Evolutionary conservation across 2,329 filamentous ascomycete species (phyloP).

Genomic region (Grosmannia serpens): DNA sequence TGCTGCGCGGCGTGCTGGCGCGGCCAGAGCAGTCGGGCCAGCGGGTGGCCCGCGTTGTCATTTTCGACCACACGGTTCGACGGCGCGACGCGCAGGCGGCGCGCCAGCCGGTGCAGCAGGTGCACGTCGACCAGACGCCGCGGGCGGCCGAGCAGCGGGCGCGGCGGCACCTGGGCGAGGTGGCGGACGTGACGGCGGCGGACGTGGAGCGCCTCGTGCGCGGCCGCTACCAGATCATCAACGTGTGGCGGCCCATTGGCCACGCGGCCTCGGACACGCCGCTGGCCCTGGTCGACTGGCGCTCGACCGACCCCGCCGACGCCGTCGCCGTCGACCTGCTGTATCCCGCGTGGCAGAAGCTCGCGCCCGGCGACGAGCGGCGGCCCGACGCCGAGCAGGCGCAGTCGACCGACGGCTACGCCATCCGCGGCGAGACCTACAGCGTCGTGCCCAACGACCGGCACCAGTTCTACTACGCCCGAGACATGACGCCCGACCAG

Average conservation of each 20-base stretch:
- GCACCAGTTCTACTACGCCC: slow-evolving; percentile 54
- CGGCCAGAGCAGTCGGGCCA: slow-evolving; percentile 1
- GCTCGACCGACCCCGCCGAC: slow-evolving; percentile 43
- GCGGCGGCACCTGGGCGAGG: slow-evolving; percentile 40
- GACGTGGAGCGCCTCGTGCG: slow-evolving; percentile 46
- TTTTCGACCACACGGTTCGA: slow-evolving; percentile 65
- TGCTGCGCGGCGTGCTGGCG: slow-evolving; percentile 40
- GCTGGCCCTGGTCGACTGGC: slow-evolving; percentile 54
- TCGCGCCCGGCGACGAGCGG: slow-evolving; percentile 45
- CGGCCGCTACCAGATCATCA: slow-evolving; percentile 54
- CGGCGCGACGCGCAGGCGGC: slow-evolving; percentile 39
- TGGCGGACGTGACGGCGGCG: slow-evolving; percentile 19
- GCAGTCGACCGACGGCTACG: slow-evolving; percentile 28
- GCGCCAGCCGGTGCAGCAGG: slow-evolving; percentile 54
- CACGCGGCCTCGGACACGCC: slow-evolving; percentile 51
- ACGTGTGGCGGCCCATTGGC: slow-evolving; percentile 59
- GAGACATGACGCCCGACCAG: slow-evolving; percentile 52
- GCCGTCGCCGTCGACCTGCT: slow-evolving; percentile 50
- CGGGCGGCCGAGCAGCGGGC: slow-evolving; percentile 49
- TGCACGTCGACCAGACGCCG: slow-evolving; percentile 63
- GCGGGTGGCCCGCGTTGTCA: slow-evolving; percentile 47
- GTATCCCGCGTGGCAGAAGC: slow-evolving; percentile 42
- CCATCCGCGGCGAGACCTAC: slow-evolving; percentile 42
- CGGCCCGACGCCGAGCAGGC: slow-evolving; percentile 27
- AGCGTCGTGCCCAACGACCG: slow-evolving; percentile 42